Conservation (phyloP, 257 asterid genomes). For the Capsicum pubescens region DNA sequence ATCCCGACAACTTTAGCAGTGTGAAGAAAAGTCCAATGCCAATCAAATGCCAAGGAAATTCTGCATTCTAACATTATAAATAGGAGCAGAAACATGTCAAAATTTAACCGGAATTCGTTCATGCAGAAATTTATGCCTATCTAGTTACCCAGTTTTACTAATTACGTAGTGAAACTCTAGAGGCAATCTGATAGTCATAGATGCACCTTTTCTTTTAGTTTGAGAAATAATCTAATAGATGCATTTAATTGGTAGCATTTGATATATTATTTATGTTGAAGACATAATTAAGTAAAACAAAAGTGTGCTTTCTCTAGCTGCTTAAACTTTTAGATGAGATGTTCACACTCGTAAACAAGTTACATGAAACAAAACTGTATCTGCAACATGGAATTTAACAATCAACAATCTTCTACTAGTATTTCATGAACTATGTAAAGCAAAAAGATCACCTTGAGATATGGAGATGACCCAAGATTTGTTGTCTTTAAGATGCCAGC, state of each 20-base stretch:
- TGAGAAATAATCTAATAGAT: not conserved
- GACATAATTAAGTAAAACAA: not conserved
- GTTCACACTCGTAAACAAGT: not conserved
- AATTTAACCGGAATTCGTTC: not conserved
- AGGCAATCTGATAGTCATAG: not conserved
- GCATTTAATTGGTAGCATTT: not conserved
- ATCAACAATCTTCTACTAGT: slow-evolving; percentile 11
- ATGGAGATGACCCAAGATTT: slow-evolving; percentile 73
- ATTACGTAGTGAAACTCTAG: not conserved
- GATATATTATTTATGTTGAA: not conserved
- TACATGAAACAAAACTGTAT: not conserved
- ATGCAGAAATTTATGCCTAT: not conserved
- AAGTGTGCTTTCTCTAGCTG: not conserved
- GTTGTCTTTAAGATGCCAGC: slow-evolving; percentile 69
- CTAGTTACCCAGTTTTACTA: not conserved
- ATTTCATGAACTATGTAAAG: slow-evolving; percentile 11
- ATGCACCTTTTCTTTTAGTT: not conserved
- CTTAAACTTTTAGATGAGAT: not conserved
- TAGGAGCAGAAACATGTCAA: not conserved
- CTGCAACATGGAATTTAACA: not conserved
- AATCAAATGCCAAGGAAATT: slow-evolving; percentile 91
- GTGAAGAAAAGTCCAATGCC: slow-evolving; percentile 57
- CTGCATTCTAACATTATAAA: slow-evolving; percentile 59
- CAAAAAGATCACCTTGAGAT: slow-evolving; percentile 61
- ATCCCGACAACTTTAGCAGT: slow-evolving; percentile 80